Evolutionary conservation across 208 protist species (phyloP), one percentile per base, ranked within the genome.

Genomic region (Trypanosoma vivax): DNA sequence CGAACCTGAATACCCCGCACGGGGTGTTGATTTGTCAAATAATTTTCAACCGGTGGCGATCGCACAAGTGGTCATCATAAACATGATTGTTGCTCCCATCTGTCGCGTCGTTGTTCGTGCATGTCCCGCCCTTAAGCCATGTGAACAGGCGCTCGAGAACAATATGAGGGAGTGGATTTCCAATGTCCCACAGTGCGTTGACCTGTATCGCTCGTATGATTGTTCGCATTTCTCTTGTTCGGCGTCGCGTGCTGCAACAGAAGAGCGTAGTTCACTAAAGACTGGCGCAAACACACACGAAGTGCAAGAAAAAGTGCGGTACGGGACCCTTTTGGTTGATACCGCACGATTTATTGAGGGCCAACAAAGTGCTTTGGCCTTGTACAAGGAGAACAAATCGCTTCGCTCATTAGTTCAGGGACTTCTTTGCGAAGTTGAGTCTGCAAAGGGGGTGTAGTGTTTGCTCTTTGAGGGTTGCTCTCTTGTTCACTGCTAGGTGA

Each of bases 341-440:
- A 53, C 24, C 21, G 31, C 30, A 27, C 5, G 1, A 2, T 62
- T 62, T 48, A 5, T 54, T 28, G 9, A 24, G 16, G 21, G 14
- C 25, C 56, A 62, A 21, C 29, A 62, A 16, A 47, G 54, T 18
- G 7, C 54, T 16, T 4, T 48, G 9, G 14, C 47, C 40, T 29
- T 54, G 9, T 62, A 54, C 23, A 33, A 54, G 16, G 56, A 62
- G 29, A 62, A 54, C 23, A 19, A 25, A 5, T 14, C 19, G 5
- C 56, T 62, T 40, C 21, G 46, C 13, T 1, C 29, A 6, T 34
- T 24, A 5, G 46, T 62, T 34, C 38, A 52, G 14, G 30, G 16
- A 34, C 47, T 62, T 47, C 14, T 62, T 1, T 4, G 7, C 3
- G 23, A 29, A 0, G 21, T 39, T 28, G 56, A 62, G 43, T 6